Percentiles rank a stretch among this genome's conserved stretches.
Evolutionary conservation across 805 yeast species (phyloP).

Genomic region (Allodekkera sacchari): DNA sequence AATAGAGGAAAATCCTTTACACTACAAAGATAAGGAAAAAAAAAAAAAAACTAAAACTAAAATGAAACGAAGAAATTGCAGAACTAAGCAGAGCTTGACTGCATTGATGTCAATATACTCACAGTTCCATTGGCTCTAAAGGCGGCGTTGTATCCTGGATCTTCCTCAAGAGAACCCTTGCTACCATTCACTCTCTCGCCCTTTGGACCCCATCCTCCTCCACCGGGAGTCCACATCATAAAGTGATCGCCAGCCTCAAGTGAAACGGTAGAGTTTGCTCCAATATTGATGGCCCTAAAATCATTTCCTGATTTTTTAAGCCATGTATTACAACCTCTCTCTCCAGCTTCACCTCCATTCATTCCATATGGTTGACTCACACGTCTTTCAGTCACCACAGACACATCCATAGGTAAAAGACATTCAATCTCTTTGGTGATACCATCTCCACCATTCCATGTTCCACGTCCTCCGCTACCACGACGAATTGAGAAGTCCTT

Average conservation of each 20-base stretch:
- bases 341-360: constrained; percentile 42
- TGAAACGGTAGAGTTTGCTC: constrained; percentile 21
- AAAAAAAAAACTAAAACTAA: too few species aligned
- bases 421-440: constrained; percentile 35
- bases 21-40: too few species aligned
- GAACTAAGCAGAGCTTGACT: too few species aligned
- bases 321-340: constrained; percentile 38
- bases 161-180: too few species aligned
- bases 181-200: too few species aligned
- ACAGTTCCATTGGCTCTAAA: too few species aligned
- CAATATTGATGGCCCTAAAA: constrained; percentile 19
- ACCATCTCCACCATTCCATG: constrained; percentile 38
- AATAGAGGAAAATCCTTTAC: too few species aligned
- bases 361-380: constrained; percentile 46
- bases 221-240: constrained; percentile 27
- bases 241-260: constrained; percentile 24
- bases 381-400: constrained; percentile 38
- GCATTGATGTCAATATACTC: too few species aligned
- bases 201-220: constrained; percentile 33
- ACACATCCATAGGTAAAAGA: constrained; percentile 20
- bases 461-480: constrained; percentile 43
- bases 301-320: constrained; percentile 9
- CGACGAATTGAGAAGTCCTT: constrained; percentile 35
- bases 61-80: too few species aligned
- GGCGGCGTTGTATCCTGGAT: too few species aligned